Conservation (phyloP, 2,329 filamentous ascomycete genomes). For the Boeremia lycopersici region DNA sequence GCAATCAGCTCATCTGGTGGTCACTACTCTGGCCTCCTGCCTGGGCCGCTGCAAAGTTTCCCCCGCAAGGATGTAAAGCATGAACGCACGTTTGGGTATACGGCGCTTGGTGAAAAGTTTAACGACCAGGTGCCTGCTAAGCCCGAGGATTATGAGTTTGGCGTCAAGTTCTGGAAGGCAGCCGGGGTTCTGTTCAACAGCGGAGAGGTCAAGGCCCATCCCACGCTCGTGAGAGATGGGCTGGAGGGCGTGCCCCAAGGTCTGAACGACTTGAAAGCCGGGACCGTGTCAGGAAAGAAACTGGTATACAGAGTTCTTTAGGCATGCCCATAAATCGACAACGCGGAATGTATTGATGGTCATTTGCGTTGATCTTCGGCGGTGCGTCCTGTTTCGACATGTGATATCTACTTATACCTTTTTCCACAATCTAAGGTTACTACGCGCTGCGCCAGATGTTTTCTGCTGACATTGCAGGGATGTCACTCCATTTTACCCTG, state of each 20-base stretch:
- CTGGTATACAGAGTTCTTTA: slow-evolving; percentile 38
- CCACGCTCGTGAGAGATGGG: slow-evolving; percentile 34
- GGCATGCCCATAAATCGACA: neutral
- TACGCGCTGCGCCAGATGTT: too few relatives aligned
- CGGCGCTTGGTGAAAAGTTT: slow-evolving; percentile 49
- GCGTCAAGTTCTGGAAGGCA: slow-evolving; percentile 32
- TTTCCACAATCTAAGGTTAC: too few relatives aligned
- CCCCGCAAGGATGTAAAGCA: slow-evolving; percentile 53
- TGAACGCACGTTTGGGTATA: slow-evolving; percentile 52
- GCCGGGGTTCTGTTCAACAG: slow-evolving; percentile 31
- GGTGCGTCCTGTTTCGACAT: too few relatives aligned
- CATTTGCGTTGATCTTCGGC: too few relatives aligned
- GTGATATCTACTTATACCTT: too few relatives aligned
- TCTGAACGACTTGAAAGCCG: slow-evolving; percentile 39
- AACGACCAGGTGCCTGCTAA: slow-evolving; percentile 37
- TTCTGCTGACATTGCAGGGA: too few relatives aligned
- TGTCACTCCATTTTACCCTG: too few relatives aligned
- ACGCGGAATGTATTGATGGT: too few relatives aligned
- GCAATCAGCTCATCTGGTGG: slow-evolving; percentile 32
- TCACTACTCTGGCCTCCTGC: slow-evolving; percentile 27
- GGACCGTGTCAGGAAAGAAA: slow-evolving; percentile 44
- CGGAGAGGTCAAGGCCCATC: slow-evolving; percentile 44
- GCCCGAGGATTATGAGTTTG: slow-evolving; percentile 38
- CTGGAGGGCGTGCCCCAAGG: slow-evolving; percentile 41
- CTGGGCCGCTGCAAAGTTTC: slow-evolving; percentile 34